Evolutionary conservation across 495 filamentous ascomycete species (phyloP), one percentile per base, ranked within the genome.

Genomic region (Oleoguttula mirabilis): DNA sequence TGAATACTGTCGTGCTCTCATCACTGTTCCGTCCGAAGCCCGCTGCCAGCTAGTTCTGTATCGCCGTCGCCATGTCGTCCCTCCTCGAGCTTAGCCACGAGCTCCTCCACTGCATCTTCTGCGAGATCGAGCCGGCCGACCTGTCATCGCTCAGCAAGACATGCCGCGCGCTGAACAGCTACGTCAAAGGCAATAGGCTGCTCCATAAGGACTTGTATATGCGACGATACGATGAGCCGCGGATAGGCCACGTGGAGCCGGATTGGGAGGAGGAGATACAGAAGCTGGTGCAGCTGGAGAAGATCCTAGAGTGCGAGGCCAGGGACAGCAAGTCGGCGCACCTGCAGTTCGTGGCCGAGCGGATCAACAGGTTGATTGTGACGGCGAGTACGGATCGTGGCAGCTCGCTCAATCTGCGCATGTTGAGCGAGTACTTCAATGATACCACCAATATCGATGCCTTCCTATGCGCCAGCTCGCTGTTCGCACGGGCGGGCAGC

Each of bases 21-120:
- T n/a, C n/a, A n/a, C n/a, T n/a, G n/a, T n/a, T n/a, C n/a, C n/a
- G n/a, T n/a, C n/a, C n/a, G n/a, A n/a, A n/a, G n/a, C n/a, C n/a
- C n/a, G n/a, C n/a, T n/a, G n/a, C n/a, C n/a, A n/a, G n/a, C n/a
- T n/a, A n/a, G n/a, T n/a, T n/a, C n/a, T n/a, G n/a, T n/a, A 28
- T n/a, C 25, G n/a, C 25, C 25, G n/a, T 28, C 7, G 25, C 25
- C 15, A 55, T 50, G 45, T 1, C 48, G 8, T 36, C 36, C 10
- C 48, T 63, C 3, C 54, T 59, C 30, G 58, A 55, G 42, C 52
- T 63, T 10, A 59, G 51, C 40, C 63, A 68, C n/a, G 76, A 80
- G 57, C 66, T 77, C 33, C 47, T 78, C 21, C 69, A 76, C 45
- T 58, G 64, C 44, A 70, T 80, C 41, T 59, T 80, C 30, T 45